Conservation (phyloP, 441 rosid species). For the Viola pubescens region DNA sequence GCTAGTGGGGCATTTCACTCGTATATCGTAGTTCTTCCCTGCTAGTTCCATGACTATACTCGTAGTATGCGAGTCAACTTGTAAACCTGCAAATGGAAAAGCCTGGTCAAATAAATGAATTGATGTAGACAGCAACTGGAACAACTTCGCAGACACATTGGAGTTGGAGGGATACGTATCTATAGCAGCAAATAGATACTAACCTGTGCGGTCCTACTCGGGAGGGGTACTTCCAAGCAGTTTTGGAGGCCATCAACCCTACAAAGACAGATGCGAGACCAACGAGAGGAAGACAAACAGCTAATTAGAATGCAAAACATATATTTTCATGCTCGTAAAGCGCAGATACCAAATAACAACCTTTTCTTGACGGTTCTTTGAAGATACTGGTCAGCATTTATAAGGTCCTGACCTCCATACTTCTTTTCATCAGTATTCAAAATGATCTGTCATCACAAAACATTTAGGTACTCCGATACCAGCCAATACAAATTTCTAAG, state of each 20-base stretch:
- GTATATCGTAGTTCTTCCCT: constrained; percentile 2
- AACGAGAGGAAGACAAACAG: not conserved
- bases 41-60: constrained; percentile 30
- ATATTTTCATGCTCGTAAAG: constrained; percentile 3
- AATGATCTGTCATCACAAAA: constrained; percentile 41
- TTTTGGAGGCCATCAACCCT: constrained; percentile 74
- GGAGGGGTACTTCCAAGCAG: constrained; percentile 73
- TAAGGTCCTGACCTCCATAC: constrained; percentile 69
- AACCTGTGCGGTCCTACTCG: constrained; percentile 94
- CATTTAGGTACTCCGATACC: not conserved
- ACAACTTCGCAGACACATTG: not conserved
- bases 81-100: constrained; percentile 50
- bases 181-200: constrained; percentile 22
- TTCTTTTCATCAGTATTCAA: constrained; percentile 70
- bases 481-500: no score
- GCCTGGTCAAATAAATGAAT: not conserved
- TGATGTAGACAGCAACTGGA: not conserved
- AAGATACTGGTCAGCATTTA: constrained; percentile 48
- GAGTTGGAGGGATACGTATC: no score
- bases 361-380: constrained; percentile 65
- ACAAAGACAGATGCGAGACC: constrained; percentile 21
- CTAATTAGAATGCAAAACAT: constrained; percentile 8
- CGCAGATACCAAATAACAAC: constrained; percentile 24
- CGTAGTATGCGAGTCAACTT: constrained; percentile 73
- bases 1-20: no score